phyloP scores from a whole-genome alignment of 2,329 filamentous ascomycete genomes.

The Trichocomaceae sp. region DNA sequence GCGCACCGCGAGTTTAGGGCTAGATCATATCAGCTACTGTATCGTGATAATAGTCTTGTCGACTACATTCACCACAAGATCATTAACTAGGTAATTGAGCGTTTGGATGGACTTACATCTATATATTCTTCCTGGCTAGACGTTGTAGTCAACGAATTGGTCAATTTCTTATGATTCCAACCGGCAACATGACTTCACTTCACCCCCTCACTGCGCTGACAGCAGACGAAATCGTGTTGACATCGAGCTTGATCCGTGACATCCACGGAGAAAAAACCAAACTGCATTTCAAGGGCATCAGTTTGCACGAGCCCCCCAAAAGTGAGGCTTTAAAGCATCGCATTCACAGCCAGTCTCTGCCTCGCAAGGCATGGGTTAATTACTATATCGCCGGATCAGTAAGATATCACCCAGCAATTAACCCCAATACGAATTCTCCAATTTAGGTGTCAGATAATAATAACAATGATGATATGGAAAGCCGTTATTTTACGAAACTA shows the following conservation, averaged over 20 bases:
- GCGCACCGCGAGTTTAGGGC: neutral
- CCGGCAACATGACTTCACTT: constrained; percentile 9
- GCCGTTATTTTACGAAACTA: neutral
- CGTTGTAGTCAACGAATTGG: neutral
- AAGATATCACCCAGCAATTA: neutral
- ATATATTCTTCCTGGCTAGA: neutral
- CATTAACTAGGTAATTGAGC: no score
- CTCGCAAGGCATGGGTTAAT: neutral
- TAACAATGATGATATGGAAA: neutral
- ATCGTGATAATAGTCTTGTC: neutral
- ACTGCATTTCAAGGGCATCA: neutral
- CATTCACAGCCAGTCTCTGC: neutral
- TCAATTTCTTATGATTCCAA: neutral
- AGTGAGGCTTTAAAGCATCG: neutral
- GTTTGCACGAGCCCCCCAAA: neutral
- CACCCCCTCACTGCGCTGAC: neutral
- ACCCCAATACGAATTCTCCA: neutral
- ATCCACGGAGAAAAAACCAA: neutral
- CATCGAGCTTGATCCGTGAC: neutral
- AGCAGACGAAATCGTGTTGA: neutral
- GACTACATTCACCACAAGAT: neutral
- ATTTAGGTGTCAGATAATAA: neutral
- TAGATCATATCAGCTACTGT: neutral
- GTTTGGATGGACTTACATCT: neutral
- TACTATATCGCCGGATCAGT: neutral